Percentiles rank a stretch among this genome's conserved stretches.
These are phyloP conservation scores for Aegilops longissima DNA, from an alignment of 176 grass and related monocot species.

Conservation along the genomic window DNA sequence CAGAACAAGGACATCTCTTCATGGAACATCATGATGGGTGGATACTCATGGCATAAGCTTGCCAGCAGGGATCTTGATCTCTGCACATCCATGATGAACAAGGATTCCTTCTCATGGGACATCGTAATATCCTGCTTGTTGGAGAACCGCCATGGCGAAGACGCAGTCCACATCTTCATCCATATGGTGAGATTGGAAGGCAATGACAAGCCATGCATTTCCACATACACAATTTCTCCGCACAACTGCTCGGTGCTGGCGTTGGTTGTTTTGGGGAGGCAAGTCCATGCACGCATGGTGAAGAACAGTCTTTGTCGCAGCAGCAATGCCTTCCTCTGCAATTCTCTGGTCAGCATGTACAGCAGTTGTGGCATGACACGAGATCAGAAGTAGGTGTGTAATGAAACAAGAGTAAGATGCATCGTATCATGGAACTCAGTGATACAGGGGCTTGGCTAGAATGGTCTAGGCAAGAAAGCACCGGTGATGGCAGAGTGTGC, in stretches of 20 bases:
- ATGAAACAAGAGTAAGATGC: constrained; percentile 38
- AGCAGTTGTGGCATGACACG: constrained; percentile 27
- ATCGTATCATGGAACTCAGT: constrained; percentile 52
- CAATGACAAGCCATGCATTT: constrained; percentile 10
- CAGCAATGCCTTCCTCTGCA: constrained; percentile 44
- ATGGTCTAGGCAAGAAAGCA: constrained; percentile 39
- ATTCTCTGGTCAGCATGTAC: constrained; percentile 64
- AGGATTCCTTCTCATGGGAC: constrained; percentile 57
- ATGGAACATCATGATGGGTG: constrained; percentile 62
- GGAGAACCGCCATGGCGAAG: constrained; percentile 30
- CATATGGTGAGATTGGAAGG: constrained; percentile 7
- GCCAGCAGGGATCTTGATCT: constrained; percentile 39
- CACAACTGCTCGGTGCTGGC: constrained; percentile 40
- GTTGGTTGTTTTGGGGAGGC: constrained; percentile 37
- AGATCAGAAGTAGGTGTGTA: constrained; percentile 42
- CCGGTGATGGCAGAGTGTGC: constrained; percentile 31
- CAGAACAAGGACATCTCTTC: constrained; percentile 46
- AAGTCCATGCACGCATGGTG: constrained; percentile 33
- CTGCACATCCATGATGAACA: constrained; percentile 41
- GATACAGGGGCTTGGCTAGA: constrained; percentile 67
- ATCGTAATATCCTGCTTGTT: constrained; percentile 46
- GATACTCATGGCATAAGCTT: constrained; percentile 39
- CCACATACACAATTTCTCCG: constrained; percentile 41
- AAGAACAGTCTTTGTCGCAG: constrained; percentile 31
- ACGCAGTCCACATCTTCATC: constrained; percentile 34